Base-by-base conservation (phyloP, 2,329 filamentous ascomycete genomes). In the Elsinoe necatrix region DNA sequence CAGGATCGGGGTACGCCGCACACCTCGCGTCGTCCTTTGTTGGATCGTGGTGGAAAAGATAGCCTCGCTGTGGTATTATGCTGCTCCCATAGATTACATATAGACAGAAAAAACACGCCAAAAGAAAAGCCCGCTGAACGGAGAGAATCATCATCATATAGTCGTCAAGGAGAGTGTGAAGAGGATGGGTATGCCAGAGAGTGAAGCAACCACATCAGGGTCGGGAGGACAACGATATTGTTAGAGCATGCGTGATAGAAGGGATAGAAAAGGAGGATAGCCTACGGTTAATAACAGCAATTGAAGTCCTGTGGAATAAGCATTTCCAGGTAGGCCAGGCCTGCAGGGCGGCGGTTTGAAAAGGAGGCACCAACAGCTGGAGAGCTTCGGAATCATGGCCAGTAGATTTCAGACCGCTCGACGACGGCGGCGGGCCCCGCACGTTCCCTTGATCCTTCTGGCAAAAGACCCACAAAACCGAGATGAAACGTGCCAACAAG, bases 1-100 rank as follows among this genome's bases (percentile, higher is more conserved):
- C 54, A n/a, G 54, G 54, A 56, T 56, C 54, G 2, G 54, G 54
- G 14, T 56, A 56, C 35, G 54, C 54, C 16, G 54, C 54, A 37
- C 54, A 56, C 11, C 54, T 23, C 20, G 54, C 42, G 42, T 56
- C 54, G 37, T 56, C 54, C 27, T 23, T 56, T 20, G 42, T 48
- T 14, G 39, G 54, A 39, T 56, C 54, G 29, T 56, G 54, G 6
- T 35, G 39, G 9, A 42, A 56, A n/a, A 47, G 25, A 37, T 47
- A 25, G 11, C 23, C 39, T 56, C 29, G 39, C 39, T 47, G 43
- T 14, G 54, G 41, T 56, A 56, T 56, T 56, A 48, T 31, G 20
- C 18, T 45, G 29, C 31, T 56, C n/a, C 54, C 41, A 35, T 45
- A 37, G n/a, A 56, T 31, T 48, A 56, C 18, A 25, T 56, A 56